A percentile compares a stretch with the other conserved stretches of the same genome.
Evolutionary conservation across 2,329 filamentous ascomycete genomes (phyloP).

Genomic region (Fusarium falciforme): DNA sequence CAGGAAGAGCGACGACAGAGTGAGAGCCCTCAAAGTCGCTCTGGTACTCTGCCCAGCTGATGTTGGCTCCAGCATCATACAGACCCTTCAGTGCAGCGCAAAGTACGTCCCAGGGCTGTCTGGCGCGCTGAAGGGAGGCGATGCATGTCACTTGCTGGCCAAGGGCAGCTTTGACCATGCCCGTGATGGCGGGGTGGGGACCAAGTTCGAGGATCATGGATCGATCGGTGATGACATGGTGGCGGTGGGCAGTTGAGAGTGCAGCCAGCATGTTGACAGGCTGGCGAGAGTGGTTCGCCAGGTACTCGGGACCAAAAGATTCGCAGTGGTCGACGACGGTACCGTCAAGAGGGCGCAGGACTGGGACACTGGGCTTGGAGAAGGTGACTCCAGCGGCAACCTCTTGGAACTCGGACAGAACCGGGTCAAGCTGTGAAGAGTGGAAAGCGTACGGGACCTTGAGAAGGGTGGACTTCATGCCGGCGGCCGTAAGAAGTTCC

Average conservation of each 20-base stretch:
- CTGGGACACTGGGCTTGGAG: not conserved
- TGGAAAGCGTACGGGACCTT: constrained; percentile 53
- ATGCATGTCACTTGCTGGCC: constrained; percentile 26
- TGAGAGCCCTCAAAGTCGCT: constrained; percentile 25
- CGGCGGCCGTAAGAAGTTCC: constrained; percentile 6
- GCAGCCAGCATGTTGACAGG: constrained; percentile 32
- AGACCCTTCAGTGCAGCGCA: constrained; percentile 12
- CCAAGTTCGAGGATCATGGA: constrained; percentile 34
- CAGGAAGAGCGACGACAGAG: constrained; percentile 69
- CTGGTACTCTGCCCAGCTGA: constrained; percentile 47
- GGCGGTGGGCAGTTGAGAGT: constrained; percentile 2
- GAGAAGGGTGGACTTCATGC: constrained; percentile 49
- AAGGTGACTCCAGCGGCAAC: constrained; percentile 17
- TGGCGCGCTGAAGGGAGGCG: constrained; percentile 22
- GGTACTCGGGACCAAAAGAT: constrained; percentile 20
- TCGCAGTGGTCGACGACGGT: constrained; percentile 10
- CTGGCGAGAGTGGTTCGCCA: constrained; percentile 27
- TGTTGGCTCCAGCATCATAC: constrained; percentile 21
- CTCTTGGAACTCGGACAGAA: constrained; percentile 60
- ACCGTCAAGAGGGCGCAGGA: constrained; percentile 29
- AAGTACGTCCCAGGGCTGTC: constrained; percentile 24
- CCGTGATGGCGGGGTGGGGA: constrained; percentile 30
- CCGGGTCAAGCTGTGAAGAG: constrained; percentile 51
- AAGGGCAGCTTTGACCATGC: constrained; percentile 32
- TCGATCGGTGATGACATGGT: constrained; percentile 5